These are phyloP conservation scores for Oemleria cerasiformis DNA, from an alignment of 306 rosid species.

Conservation along the genomic window DNA sequence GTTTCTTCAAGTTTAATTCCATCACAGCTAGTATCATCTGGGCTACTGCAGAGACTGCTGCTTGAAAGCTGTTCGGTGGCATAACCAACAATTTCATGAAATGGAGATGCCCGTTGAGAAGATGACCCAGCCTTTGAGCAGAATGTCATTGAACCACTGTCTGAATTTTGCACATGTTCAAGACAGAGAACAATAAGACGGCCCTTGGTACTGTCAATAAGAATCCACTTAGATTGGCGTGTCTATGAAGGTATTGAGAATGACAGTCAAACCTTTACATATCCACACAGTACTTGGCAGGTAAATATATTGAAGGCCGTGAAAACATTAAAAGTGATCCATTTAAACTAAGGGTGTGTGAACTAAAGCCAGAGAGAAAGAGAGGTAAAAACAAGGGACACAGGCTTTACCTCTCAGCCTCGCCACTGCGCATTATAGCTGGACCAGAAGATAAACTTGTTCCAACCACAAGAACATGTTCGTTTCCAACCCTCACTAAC, in stretches of 20 bases:
- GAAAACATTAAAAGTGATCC: constrained; percentile 8
- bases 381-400: constrained; percentile 20
- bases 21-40: constrained; percentile 84
- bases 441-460: constrained; percentile 82
- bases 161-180: constrained; percentile 86
- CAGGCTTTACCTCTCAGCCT: constrained; percentile 72
- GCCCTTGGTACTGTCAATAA: constrained; percentile 71
- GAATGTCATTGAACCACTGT: constrained; percentile 82
- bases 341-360: background rate
- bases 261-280: background rate
- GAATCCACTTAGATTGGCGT: constrained; percentile 34
- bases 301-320: background rate
- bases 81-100: constrained; percentile 68
- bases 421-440: constrained; percentile 76
- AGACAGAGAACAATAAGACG: constrained; percentile 85
- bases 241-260: constrained; percentile 6
- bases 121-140: constrained; percentile 73
- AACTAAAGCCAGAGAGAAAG: background rate
- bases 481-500: constrained; percentile 68
- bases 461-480: constrained; percentile 83
- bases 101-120: constrained; percentile 74
- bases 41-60: constrained; percentile 84
- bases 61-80: constrained; percentile 76
- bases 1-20: constrained; percentile 82
- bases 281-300: background rate